These are phyloP conservation scores for Cladosporium sphaerospermum DNA, from an alignment of 2,329 filamentous ascomycete species.

Conservation along the genomic window DNA sequence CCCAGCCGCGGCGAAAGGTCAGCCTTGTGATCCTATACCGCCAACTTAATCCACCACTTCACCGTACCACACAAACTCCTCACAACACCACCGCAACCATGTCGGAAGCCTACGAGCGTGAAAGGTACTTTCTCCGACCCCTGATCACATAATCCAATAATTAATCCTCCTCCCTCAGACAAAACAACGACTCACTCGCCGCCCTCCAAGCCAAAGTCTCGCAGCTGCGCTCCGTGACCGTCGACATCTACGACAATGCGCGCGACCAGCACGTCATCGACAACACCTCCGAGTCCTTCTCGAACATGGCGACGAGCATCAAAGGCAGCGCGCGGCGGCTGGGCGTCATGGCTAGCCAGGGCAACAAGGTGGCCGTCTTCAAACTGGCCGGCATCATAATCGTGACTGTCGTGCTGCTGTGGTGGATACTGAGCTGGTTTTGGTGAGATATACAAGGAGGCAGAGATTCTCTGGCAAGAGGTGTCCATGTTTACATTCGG, in stretches of 20 bases:
- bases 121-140: conserved; percentile 44
- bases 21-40: no score
- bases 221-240: conserved; percentile 83
- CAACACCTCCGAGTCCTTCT: conserved; percentile 84
- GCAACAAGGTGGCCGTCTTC: conserved; percentile 84
- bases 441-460: conserved; percentile 19
- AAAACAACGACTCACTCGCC: conserved; percentile 92
- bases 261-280: conserved; percentile 83
- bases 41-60: no score
- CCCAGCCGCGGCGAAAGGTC: no score
- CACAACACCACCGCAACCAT: conserved; percentile 28
- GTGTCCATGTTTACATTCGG: background rate
- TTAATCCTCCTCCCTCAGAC: conserved; percentile 34
- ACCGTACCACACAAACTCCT: background rate
- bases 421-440: conserved; percentile 51
- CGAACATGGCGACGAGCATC: conserved; percentile 72
- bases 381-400: conserved; percentile 83
- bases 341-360: conserved; percentile 82
- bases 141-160: background rate
- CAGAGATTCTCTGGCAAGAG: background rate
- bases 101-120: conserved; percentile 54
- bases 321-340: conserved; percentile 78
- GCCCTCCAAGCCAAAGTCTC: conserved; percentile 88
- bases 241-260: conserved; percentile 97
- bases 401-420: conserved; percentile 65